Base-by-base conservation (phyloP, 2,329 filamentous ascomycete genomes). In the Colletotrichum somersetense region DNA sequence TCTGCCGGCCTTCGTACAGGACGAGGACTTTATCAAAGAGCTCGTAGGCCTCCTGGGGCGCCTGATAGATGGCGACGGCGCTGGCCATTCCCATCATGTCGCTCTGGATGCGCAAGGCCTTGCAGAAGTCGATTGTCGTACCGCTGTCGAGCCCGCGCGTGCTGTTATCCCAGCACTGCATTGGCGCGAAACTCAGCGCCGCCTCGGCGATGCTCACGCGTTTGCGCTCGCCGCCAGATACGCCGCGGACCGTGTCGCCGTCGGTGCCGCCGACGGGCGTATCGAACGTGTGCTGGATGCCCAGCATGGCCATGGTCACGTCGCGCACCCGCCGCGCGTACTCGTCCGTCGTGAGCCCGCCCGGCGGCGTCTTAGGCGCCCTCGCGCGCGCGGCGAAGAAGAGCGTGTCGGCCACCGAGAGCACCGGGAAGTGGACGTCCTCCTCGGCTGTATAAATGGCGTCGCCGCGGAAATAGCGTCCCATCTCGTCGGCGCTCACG, bases 131-230 rank as follows among this genome's bases (percentile, higher is more conserved):
- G 2, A 92, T 79, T 0, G 91, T 91, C 0, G 89, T 92, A n/a
- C 87, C 89, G 1, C 88, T 87, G 76, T 93, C 91, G 1, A 93
- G 82, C 20, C 91, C 91, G 62, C 85, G 82, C 0, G 91, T 92
- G 5, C 87, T 89, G 65, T 92, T 92, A 66, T 91, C 92, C 92
- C 92, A 94, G 73, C 91, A 92, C 79, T 93, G 91, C 0, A 88
- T 83, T 83, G 58, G 87, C 80, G 75, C 81, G 57, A 68, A 68
- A 59, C 69, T 72, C 12, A 72, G 53, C 7, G 65, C 65, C 0
- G 92, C 93, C 80, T 95, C 92, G 1, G 91, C 92, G 73, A 95
- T 93, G 50, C 89, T 91, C 2, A 95, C 92, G 78, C 93, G 90
- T 82, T 95, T 94, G 66, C 89, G 85, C 78, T 92, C 90, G 52